Evolutionary conservation across 2,329 filamentous ascomycete genomes (phyloP).

Genomic region (Penicillium sp.): DNA sequence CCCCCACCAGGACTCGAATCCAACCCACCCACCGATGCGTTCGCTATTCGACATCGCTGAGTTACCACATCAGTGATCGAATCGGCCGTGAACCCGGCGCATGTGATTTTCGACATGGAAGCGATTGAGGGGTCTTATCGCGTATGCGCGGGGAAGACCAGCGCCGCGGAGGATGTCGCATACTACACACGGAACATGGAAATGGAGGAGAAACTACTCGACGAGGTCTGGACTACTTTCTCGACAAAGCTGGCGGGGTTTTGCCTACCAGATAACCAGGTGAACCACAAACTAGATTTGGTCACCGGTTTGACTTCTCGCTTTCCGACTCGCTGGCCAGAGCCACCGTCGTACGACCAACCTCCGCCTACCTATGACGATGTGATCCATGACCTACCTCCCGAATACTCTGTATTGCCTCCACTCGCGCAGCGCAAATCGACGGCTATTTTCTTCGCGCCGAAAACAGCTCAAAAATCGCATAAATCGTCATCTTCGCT

Average conservation of each 20-base stretch:
- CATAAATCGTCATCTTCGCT: slow-evolving; percentile 7
- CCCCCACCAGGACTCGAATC: slow-evolving; percentile 9
- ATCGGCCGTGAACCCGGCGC: slow-evolving; percentile 2
- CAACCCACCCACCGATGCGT: slow-evolving; percentile 18
- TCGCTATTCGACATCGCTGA: slow-evolving; percentile 9
- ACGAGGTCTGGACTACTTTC: slow-evolving; percentile 15
- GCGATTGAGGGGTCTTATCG: slow-evolving; percentile 6
- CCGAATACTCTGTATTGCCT: slow-evolving; percentile 33
- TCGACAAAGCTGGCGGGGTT: not conserved
- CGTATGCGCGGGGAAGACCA: slow-evolving; percentile 2
- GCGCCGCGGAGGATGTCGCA: not conserved
- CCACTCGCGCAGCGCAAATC: slow-evolving; percentile 29
- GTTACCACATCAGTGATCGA: slow-evolving; percentile 17
- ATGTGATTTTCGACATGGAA: slow-evolving; percentile 21
- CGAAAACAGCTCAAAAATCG: slow-evolving; percentile 6
- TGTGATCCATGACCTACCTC: slow-evolving; percentile 35
- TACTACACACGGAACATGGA: not conserved
- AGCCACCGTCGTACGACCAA: slow-evolving; percentile 22
- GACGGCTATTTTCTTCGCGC: slow-evolving; percentile 9
- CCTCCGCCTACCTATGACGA: slow-evolving; percentile 38
- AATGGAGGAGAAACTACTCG: slow-evolving; percentile 8
- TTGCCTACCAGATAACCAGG: not conserved
- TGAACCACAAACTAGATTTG: not conserved
- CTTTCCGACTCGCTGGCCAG: not conserved
- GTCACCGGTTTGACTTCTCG: slow-evolving; percentile 13